Evolutionary conservation across 768 basidiomycete species (phyloP).

Genomic region (Brasilioporus rufonigricans): DNA sequence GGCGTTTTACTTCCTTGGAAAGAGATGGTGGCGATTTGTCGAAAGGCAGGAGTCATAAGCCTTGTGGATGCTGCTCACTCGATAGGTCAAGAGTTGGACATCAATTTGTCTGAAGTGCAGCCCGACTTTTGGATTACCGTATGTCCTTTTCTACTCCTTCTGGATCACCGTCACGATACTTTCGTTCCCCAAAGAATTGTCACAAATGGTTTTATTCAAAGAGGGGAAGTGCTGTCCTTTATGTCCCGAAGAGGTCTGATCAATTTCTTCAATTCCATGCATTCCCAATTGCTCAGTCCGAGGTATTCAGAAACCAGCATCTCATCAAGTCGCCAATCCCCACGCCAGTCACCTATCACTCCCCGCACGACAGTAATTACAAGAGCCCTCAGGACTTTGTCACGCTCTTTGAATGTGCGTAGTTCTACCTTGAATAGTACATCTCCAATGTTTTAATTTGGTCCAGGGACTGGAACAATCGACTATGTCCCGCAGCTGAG

Average conservation of each 20-base stretch:
- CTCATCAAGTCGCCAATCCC: conserved; percentile 59
- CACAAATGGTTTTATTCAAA: conserved; percentile 85
- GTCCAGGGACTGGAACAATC: conserved; percentile 61
- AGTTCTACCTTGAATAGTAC: neutral
- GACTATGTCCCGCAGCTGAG: conserved; percentile 55
- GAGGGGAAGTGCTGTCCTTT: conserved; percentile 66
- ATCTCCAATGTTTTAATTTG: neutral
- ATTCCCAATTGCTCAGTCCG: neutral
- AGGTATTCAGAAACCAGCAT: conserved; percentile 53
- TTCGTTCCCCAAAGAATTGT: conserved; percentile 51
- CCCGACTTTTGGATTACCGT: conserved; percentile 84
- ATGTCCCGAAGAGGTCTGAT: conserved; percentile 62
- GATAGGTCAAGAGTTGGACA: conserved; percentile 65
- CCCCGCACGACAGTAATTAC: conserved; percentile 39
- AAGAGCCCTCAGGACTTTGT: conserved; percentile 39
- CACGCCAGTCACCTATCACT: conserved; percentile 50
- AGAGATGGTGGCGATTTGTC: conserved; percentile 62
- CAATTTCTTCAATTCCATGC: neutral
- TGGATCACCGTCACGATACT: neutral
- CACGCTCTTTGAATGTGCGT: conserved; percentile 46
- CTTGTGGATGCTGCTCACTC: conserved; percentile 82
- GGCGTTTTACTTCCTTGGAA: conserved; percentile 69
- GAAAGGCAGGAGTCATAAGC: conserved; percentile 58
- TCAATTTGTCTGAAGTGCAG: conserved; percentile 51
- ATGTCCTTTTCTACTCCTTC: conserved; percentile 18